Conservation (phyloP, 495 filamentous ascomycete genomes). For the Podospora didyma region DNA sequence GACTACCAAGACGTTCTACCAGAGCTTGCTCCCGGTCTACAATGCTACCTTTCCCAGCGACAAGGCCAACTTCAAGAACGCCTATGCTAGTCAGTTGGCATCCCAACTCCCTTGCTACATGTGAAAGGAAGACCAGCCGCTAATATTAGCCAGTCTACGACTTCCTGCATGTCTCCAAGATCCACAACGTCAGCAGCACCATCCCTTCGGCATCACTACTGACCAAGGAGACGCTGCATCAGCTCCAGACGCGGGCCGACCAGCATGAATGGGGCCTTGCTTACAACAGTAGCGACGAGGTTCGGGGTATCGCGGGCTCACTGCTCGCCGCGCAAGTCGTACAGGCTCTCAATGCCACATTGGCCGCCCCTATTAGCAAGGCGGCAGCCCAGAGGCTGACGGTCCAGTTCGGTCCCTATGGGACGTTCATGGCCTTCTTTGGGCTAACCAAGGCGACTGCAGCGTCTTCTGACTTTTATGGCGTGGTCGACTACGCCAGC, state of each 20-base stretch:
- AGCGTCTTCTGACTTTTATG: slow-evolving; percentile 58
- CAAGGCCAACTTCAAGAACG: slow-evolving; percentile 63
- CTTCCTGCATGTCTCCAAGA: slow-evolving; percentile 65
- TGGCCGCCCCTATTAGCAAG: slow-evolving; percentile 42
- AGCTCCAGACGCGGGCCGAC: slow-evolving; percentile 63
- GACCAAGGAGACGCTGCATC: slow-evolving; percentile 44
- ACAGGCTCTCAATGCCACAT: slow-evolving; percentile 55
- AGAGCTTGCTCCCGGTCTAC: slow-evolving; percentile 56
- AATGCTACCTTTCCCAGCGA: slow-evolving; percentile 51
- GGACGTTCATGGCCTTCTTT: slow-evolving; percentile 70
- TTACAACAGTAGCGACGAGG: slow-evolving; percentile 37
- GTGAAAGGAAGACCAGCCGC: too few species aligned
- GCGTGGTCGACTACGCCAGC: slow-evolving; percentile 64
- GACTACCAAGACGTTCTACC: slow-evolving; percentile 62
- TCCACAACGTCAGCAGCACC: slow-evolving; percentile 59
- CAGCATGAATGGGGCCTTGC: slow-evolving; percentile 65
- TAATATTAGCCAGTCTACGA: slow-evolving; percentile 73
- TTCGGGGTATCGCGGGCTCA: slow-evolving; percentile 50
- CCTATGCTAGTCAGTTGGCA: slow-evolving; percentile 56
- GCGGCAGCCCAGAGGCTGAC: slow-evolving; percentile 45
- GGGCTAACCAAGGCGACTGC: slow-evolving; percentile 59
- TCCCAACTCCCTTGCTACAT: too few species aligned
- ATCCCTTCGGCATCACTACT: slow-evolving; percentile 50
- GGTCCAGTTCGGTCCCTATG: slow-evolving; percentile 67
- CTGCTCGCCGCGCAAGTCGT: slow-evolving; percentile 65